Evolutionary conservation across 2,329 filamentous ascomycete genomes (phyloP), one percentile per base, ranked within the genome.

Genomic region (Beauveria rudraprayagi): DNA sequence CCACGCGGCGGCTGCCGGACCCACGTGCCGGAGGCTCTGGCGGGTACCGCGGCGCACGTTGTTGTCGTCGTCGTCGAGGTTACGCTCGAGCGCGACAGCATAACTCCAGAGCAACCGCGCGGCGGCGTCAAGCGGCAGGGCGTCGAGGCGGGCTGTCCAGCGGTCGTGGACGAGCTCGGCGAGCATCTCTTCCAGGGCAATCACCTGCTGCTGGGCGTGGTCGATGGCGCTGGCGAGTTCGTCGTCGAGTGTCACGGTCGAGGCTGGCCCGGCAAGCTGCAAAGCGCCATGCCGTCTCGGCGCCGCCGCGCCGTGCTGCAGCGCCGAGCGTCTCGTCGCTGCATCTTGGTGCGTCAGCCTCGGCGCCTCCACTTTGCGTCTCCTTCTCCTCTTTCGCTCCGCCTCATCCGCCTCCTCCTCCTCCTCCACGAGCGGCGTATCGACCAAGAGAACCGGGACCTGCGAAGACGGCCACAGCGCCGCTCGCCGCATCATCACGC

Each of bases 91-190:
- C 2, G 67, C 67, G 11, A 56, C 61, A 1, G 62, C 58, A n/a
- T 67, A 64, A 0, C 52, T 61, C 65, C 67, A 66, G 30, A 69
- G 65, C 10, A 66, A 56, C 4, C 66, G 52, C 64, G 0, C 62
- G 63, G 0, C 63, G 59, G 51, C 66, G 63, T 6, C 66, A 62
- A 2, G 69, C n/a, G 1, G 61, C 59, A 30, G 65, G 2, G 48
- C 26, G n/a, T 22, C 17, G 10, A 72, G 58, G 7, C 62, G 65
- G 4, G 65, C 63, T 1, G 67, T 59, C 71, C 71, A 72, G 3
- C 65, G 62, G 6, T 68, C 65, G 48, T 70, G 66, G 0, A 70
- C 61, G 1, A 70, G 44, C 40, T 70, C 68, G 10, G 66, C 65
- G 1, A 71, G 48, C 7, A 66, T 55, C 19, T 61, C 61, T 17